Base-by-base conservation (phyloP, 2,329 filamentous ascomycete species). In the Nigrospora osmanthi region DNA sequence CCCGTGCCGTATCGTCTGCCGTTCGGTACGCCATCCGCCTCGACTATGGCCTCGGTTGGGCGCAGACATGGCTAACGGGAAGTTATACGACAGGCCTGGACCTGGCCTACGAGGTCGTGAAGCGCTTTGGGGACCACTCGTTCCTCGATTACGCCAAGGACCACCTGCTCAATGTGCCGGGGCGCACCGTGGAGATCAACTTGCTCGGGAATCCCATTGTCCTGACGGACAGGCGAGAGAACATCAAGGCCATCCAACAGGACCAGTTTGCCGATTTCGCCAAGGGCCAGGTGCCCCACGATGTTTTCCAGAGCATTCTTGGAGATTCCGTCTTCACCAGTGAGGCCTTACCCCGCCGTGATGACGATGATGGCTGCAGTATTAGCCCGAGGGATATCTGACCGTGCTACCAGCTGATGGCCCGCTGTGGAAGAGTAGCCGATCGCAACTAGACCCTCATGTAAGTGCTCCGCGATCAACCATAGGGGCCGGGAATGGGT, bases 131-230 rank as follows among this genome's bases (percentile, higher is more conserved):
- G 3, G 33, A 30, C 11, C 33, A 42, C 40, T 34, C 40, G 32
- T 42, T 42, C 16, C 30, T 42, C 40, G 40, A 42, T 15, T 42
- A 42, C 11, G 34, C 34, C 16, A 34, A 17, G 11, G 40, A 42
- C 7, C 30, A 42, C 3, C 30, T 42, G 9, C 40, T 42, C 17
- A 9, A 42, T 15, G 34, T 32, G 10, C 32, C 40, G 11, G 40
- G 40, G 11, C 40, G 40, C 40, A 42, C 40, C 30, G 32, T 42
- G 12, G 40, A 42, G 40, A 42, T 42, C 15, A 42, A 42, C 40
- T 17, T 42, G 40, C 40, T 42, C 6, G 40, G 40, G 15, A 32
- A 32, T 12, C 30, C 33, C 10, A 42, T 42, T 32, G 33, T 42
- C 31, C 33, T 42, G 30, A 42, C 40, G 11, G 40, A 42, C 40